Evolutionary conservation across 2,329 filamentous ascomycete species (phyloP), one percentile per base, ranked within the genome.

Genomic region (Claviceps sp.): DNA sequence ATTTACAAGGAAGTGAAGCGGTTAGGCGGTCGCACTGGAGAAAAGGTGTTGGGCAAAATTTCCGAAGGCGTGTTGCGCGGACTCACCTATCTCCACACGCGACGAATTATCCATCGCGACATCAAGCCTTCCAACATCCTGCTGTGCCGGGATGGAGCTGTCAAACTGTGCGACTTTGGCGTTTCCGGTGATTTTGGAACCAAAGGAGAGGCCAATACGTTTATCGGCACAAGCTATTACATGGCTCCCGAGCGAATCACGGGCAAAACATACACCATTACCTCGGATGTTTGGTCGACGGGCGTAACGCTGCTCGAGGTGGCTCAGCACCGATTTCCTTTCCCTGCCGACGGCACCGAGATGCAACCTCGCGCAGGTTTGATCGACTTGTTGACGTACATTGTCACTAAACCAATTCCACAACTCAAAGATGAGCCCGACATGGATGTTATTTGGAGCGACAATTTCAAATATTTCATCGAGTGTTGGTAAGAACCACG

Each of bases 241-340:
- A 98, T 98, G 93, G 93, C 93, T 4, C 93, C 93, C 0, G 93
- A 98, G 68, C 85, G 93, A 50, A 98, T 98, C 66, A 96, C 93
- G 1, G 93, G 93, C 54, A 89, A 97, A 72, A 91, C 86, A 48
- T 98, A 98, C 69, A 98, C 91, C 55, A 98, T 98, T 67, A 98
- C 91, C 2, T 95, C 89, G 7, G 93, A 98, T 61, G 93, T 98
- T 52, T 98, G 93, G 93, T 96, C 90, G 43, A 84, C 95, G 7
- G 93, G 93, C 57, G 93, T 98, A 51, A 97, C 93, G 1, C 72
- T 98, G 48, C 82, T 98, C n/a, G 93, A 98, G 72, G 93, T 98
- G n/a, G 93, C 93, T 41, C 93, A 98, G 66, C 90, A 98, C 69
- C 84, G 93, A 51, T 98, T 98, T 74, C 93, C 93, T 2, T 98